Evolutionary conservation across 768 basidiomycete genomes (phyloP).

Genomic region (Pseudohyphozyma bogoriensis): DNA sequence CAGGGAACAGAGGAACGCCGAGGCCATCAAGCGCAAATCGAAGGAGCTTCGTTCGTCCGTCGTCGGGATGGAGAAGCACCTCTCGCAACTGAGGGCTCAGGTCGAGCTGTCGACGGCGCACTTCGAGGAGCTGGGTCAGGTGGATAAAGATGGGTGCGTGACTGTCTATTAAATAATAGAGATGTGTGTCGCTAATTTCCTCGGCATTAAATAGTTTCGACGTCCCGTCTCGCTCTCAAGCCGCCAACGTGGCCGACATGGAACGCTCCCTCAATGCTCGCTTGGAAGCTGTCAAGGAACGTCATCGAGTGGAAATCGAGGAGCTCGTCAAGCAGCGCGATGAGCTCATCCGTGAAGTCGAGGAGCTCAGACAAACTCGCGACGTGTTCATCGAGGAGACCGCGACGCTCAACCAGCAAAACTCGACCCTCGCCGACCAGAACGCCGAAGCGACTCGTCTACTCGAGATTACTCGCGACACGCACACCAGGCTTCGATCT

Average conservation of each 20-base stretch:
- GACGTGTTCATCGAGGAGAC: slow-evolving; percentile 87
- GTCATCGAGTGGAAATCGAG: slow-evolving; percentile 77
- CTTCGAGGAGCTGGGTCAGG: slow-evolving; percentile 73
- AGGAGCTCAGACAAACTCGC: slow-evolving; percentile 72
- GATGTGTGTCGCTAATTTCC: neutral
- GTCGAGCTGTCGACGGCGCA: slow-evolving; percentile 87
- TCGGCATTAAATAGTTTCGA: too few relatives aligned
- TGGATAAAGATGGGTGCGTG: slow-evolving; percentile 52
- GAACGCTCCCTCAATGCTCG: slow-evolving; percentile 68
- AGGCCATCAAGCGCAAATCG: slow-evolving; percentile 66
- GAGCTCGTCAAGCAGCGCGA: slow-evolving; percentile 76
- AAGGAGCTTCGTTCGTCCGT: slow-evolving; percentile 69
- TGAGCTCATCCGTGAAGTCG: slow-evolving; percentile 63
- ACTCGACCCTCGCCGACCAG: slow-evolving; percentile 83
- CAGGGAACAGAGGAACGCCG: slow-evolving; percentile 58
- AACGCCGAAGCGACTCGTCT: slow-evolving; percentile 71
- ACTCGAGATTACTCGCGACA: slow-evolving; percentile 48
- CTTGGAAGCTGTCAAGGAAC: slow-evolving; percentile 72
- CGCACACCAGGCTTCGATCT: slow-evolving; percentile 18
- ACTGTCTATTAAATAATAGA: too few relatives aligned
- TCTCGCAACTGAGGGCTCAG: slow-evolving; percentile 78
- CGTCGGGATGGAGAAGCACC: slow-evolving; percentile 66
- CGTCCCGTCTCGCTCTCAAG: too few relatives aligned
- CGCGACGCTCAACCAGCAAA: slow-evolving; percentile 75
- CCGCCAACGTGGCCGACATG: slow-evolving; percentile 34